Evolutionary conservation across 1,139 yeast genomes (phyloP).

Genomic region (Yarrowia galli): DNA sequence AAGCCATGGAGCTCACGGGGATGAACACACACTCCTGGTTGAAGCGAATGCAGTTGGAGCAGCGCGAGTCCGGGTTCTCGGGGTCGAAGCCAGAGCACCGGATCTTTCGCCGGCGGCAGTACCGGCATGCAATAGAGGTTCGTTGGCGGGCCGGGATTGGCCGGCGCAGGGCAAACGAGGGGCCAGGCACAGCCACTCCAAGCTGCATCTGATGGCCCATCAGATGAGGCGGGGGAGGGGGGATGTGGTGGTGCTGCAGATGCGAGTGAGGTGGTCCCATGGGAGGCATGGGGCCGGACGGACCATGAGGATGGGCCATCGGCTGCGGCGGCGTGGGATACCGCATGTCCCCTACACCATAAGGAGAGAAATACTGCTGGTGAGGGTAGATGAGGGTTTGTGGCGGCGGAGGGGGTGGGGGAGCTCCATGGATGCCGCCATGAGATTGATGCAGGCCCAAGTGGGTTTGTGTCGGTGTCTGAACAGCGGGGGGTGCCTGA

Average conservation of each 20-base stretch:
- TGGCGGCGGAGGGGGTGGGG: constrained; percentile 27
- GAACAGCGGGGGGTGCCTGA: constrained; percentile 8
- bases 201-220: constrained; percentile 33
- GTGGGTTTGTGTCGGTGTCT: constrained; percentile 10
- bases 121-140: constrained; percentile 50
- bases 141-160: constrained; percentile 44
- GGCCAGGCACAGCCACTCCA: constrained; percentile 15
- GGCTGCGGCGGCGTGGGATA: constrained; percentile 37
- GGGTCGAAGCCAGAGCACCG: constrained; percentile 51
- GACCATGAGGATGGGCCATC: constrained; percentile 7
- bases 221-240: constrained; percentile 24
- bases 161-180: constrained; percentile 23
- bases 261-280: constrained; percentile 30
- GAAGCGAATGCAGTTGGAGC: constrained; percentile 50
- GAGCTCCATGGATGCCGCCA: constrained; percentile 10
- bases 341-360: constrained; percentile 27
- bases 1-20: constrained; percentile 48
- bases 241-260: constrained; percentile 31
- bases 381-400: constrained; percentile 29
- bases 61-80: constrained; percentile 44
- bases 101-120: constrained; percentile 50
- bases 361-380: constrained; percentile 29
- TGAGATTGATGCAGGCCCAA: constrained; percentile 13
- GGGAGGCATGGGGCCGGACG: constrained; percentile 18
- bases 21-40: constrained; percentile 51